Evolutionary conservation across 352 stramenopile genomes (phyloP).

Genomic region (Phytopythium sindhum): DNA sequence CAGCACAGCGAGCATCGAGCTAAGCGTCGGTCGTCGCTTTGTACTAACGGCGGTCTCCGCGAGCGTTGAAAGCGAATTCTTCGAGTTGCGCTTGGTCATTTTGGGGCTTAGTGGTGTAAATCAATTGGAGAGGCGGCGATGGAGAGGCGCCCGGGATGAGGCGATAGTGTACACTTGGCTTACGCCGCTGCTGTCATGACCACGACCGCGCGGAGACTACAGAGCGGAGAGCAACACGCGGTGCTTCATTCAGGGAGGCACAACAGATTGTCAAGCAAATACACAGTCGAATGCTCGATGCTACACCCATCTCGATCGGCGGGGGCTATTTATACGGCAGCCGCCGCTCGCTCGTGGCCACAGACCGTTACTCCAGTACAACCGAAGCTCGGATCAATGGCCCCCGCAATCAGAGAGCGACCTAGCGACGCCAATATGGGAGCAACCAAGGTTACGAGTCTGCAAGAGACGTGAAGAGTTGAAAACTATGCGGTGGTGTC

Average conservation of each 20-base stretch:
- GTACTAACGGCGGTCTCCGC: slow-evolving; percentile 31
- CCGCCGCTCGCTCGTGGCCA: background rate
- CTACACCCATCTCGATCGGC: background rate
- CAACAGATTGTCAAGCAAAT: no score
- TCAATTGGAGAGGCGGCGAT: background rate
- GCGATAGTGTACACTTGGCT: background rate
- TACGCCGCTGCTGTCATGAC: background rate
- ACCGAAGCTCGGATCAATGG: no score
- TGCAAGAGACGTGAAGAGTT: no score
- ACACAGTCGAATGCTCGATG: no score
- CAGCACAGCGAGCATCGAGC: background rate
- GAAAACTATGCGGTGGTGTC: no score
- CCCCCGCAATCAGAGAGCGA: no score
- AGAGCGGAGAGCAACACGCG: background rate
- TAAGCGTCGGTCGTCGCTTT: background rate
- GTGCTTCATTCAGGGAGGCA: background rate
- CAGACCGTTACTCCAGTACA: no score
- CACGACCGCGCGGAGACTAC: background rate
- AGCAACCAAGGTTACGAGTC: no score
- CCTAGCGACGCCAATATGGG: no score
- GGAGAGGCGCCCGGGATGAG: background rate
- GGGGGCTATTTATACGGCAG: background rate
- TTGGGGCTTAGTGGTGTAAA: background rate
- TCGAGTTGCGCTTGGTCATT: slow-evolving; percentile 9
- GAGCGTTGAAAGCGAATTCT: slow-evolving; percentile 28